A percentile compares a stretch with the other conserved stretches of the same genome.
phyloP scores from a whole-genome alignment of 306 rosid genomes.

The Vicia villosa region DNA sequence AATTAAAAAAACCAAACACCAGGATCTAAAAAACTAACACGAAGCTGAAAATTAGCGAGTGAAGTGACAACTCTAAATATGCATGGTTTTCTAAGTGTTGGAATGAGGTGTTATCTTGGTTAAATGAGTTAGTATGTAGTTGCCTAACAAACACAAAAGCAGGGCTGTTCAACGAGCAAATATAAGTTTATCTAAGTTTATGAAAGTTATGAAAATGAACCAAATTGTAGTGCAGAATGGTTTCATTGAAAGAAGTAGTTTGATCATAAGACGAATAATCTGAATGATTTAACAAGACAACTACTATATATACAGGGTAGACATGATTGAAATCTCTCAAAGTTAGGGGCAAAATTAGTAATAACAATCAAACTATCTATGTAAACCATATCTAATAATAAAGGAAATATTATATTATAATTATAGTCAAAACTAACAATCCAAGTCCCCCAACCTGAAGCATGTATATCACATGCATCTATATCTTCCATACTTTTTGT shows the following conservation, averaged over 20 bases:
- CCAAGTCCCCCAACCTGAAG: neutral
- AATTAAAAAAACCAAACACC: slow-evolving; percentile 42
- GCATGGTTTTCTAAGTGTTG: slow-evolving; percentile 5
- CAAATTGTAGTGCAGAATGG: slow-evolving; percentile 20
- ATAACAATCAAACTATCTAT: neutral
- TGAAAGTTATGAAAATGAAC: slow-evolving; percentile 32
- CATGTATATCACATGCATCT: neutral
- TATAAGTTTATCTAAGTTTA: slow-evolving; percentile 16
- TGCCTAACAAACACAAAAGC: neutral
- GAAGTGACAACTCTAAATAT: slow-evolving; percentile 21
- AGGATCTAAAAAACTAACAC: slow-evolving; percentile 22
- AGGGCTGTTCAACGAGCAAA: slow-evolving; percentile 21
- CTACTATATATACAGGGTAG: neutral
- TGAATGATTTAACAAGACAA: neutral
- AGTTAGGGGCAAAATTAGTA: neutral
- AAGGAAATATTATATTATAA: neutral
- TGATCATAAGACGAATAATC: neutral
- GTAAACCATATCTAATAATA: neutral
- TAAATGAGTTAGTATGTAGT: slow-evolving; percentile 13
- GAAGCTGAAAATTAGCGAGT: slow-evolving; percentile 28
- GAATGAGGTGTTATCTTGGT: slow-evolving; percentile 19
- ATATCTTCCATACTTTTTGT: no score
- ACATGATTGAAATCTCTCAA: slow-evolving; percentile 6
- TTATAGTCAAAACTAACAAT: neutral
- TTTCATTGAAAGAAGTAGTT: slow-evolving; percentile 27